A percentile compares a stretch with the other conserved stretches of the same genome.
Evolutionary conservation across 306 rosid genomes (phyloP).

Genomic region (Begonia peltatifolia): DNA sequence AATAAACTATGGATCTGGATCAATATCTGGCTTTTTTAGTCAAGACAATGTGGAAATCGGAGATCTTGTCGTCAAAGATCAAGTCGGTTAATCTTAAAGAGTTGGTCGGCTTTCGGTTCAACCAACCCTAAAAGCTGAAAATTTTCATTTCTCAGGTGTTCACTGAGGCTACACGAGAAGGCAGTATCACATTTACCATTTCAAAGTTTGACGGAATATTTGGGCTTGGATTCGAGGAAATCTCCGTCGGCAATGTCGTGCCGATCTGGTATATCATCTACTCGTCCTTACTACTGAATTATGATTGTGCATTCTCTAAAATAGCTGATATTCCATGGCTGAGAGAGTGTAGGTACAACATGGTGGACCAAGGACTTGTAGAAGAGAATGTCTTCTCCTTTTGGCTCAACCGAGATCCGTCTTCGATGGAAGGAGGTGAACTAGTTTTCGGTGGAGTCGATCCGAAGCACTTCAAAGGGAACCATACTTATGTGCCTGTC

Average conservation of each 20-base stretch:
- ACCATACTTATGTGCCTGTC: conserved; percentile 65
- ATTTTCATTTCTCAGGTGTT: conserved; percentile 29
- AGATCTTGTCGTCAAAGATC: conserved; percentile 47
- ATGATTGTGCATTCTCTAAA: no score
- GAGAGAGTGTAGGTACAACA: conserved; percentile 44
- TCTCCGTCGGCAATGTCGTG: conserved; percentile 54
- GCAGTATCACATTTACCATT: conserved; percentile 52
- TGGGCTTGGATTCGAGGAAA: conserved; percentile 91
- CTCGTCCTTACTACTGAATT: conserved; percentile 3
- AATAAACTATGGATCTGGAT: conserved; percentile 65
- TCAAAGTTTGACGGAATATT: conserved; percentile 74
- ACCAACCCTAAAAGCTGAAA: background rate
- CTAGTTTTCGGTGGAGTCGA: conserved; percentile 69
- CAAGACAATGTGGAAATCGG: conserved; percentile 65
- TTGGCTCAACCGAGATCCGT: conserved; percentile 66
- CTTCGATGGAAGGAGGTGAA: conserved; percentile 52
- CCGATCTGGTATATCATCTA: conserved; percentile 55
- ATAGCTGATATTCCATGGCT: no score
- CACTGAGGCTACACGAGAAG: conserved; percentile 71
- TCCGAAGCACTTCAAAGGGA: conserved; percentile 56
- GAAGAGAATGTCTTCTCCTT: conserved; percentile 65
- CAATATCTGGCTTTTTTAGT: conserved; percentile 80
- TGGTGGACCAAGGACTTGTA: conserved; percentile 56
- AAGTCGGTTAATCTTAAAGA: conserved; percentile 18
- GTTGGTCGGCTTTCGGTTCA: background rate